phyloP scores from a whole-genome alignment of 2,329 filamentous ascomycete species.

The Fusarium concolor region DNA sequence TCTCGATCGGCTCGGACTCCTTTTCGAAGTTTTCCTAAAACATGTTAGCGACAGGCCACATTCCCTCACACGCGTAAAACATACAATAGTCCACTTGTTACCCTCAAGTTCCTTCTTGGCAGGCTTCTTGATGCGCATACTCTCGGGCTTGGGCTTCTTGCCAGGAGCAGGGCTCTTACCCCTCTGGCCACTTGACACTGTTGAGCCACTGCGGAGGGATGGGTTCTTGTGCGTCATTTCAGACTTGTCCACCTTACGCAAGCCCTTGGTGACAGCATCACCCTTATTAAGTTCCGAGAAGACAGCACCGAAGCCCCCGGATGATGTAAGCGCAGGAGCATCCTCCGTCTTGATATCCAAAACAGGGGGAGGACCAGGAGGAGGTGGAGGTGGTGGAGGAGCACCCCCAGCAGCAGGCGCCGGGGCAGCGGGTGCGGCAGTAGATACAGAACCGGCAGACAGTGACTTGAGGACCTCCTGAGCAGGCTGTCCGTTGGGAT shows the following conservation, averaged over 20 bases:
- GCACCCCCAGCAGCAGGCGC: constrained; percentile 63
- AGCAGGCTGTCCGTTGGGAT: constrained; percentile 78
- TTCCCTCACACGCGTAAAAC: constrained; percentile 45
- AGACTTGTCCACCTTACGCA: constrained; percentile 93
- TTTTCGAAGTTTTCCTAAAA: constrained; percentile 89
- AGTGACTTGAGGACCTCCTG: constrained; percentile 73
- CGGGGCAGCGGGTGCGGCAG: constrained; percentile 45
- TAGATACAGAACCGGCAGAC: constrained; percentile 41
- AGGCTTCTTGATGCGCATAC: constrained; percentile 85
- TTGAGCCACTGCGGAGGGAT: constrained; percentile 77
- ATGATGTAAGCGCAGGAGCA: constrained; percentile 50
- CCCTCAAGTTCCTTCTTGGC: constrained; percentile 82
- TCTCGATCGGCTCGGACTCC: constrained; percentile 76
- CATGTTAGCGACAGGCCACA: constrained; percentile 7
- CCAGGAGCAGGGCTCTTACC: constrained; percentile 89
- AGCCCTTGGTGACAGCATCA: constrained; percentile 83
- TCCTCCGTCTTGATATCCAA: constrained; percentile 66
- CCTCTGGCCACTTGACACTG: constrained; percentile 72
- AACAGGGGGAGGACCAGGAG: constrained; percentile 74
- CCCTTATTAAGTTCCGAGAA: constrained; percentile 94
- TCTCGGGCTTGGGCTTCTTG: constrained; percentile 88
- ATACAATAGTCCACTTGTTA: constrained; percentile 92
- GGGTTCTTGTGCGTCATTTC: constrained; percentile 99
- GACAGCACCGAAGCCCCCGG: constrained; percentile 86
- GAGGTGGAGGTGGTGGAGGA: constrained; percentile 49